Conservation (phyloP, 1,284 basidiomycete species). For the Rhodotorula sp. region DNA sequence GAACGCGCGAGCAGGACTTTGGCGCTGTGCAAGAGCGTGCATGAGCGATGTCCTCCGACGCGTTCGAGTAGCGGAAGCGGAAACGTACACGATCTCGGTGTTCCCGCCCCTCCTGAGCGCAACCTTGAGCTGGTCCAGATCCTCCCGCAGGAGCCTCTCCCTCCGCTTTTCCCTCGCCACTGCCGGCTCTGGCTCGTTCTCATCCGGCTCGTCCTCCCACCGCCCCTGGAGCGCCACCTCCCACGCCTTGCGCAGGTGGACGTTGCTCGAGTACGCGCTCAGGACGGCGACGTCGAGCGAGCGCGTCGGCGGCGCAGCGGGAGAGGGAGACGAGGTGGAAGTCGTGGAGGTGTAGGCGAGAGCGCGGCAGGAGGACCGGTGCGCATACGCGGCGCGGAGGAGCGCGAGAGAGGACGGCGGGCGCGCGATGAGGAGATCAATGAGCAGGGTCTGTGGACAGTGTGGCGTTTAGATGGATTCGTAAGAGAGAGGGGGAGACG, state of each 20-base stretch:
- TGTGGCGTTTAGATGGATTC: background rate
- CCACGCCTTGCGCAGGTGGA: slow-evolving; percentile 32
- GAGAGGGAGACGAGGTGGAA: background rate
- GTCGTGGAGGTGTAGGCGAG: background rate
- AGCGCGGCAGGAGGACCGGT: slow-evolving; percentile 5
- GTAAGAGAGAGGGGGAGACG: background rate
- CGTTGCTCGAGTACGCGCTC: slow-evolving; percentile 22
- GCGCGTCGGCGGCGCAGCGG: background rate
- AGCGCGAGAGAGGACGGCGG: slow-evolving; percentile 29
- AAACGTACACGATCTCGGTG: slow-evolving; percentile 29
- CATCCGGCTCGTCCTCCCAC: slow-evolving; percentile 29
- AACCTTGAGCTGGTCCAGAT: slow-evolving; percentile 40
- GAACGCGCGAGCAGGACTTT: slow-evolving; percentile 41
- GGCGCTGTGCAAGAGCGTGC: slow-evolving; percentile 1
- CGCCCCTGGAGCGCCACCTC: slow-evolving; percentile 33
- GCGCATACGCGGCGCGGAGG: slow-evolving; percentile 35
- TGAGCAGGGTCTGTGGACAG: slow-evolving; percentile 26
- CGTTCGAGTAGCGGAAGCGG: background rate
- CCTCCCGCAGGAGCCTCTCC: slow-evolving; percentile 22
- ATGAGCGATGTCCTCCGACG: too few relatives aligned
- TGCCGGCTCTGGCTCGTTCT: background rate
- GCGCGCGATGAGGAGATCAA: slow-evolving; percentile 34
- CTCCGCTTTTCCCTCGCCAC: background rate
- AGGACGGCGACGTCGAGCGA: slow-evolving; percentile 39
- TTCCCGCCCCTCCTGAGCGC: slow-evolving; percentile 34